Conservation (phyloP, 2,329 filamentous ascomycete species). For the Talaromyces pinophilus region DNA sequence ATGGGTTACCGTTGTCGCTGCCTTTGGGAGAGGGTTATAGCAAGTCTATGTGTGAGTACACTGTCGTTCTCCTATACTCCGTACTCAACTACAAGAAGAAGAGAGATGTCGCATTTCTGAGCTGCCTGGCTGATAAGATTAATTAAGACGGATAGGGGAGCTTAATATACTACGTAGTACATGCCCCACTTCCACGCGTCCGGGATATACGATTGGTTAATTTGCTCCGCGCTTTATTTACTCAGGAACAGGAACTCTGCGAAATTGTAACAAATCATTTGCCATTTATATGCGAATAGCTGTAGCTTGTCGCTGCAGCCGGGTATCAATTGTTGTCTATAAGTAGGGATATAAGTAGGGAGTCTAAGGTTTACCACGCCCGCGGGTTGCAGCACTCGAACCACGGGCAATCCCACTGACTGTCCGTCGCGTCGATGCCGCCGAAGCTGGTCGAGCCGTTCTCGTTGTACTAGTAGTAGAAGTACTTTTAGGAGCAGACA, state of each 20-base stretch:
- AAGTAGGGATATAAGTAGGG: background rate
- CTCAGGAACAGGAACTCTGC: background rate
- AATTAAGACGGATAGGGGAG: background rate
- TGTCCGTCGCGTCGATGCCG: slow-evolving; percentile 39
- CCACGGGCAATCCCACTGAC: slow-evolving; percentile 44
- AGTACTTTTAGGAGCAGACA: slow-evolving; percentile 28
- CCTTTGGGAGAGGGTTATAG: background rate
- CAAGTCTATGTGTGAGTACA: background rate
- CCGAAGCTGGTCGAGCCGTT: slow-evolving; percentile 21
- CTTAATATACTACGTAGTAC: too few species aligned
- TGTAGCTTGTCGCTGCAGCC: slow-evolving; percentile 9
- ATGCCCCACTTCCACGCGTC: background rate
- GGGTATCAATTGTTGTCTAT: slow-evolving; percentile 10
- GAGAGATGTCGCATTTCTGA: background rate
- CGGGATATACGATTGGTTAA: background rate
- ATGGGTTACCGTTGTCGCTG: background rate
- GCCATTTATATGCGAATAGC: background rate
- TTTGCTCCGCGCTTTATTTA: background rate
- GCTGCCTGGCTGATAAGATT: background rate
- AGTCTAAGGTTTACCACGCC: slow-evolving; percentile 30
- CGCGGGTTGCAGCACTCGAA: slow-evolving; percentile 36
- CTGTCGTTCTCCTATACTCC: background rate
- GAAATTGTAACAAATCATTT: background rate
- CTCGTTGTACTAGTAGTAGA: slow-evolving; percentile 11
- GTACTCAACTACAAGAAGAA: background rate